Percentiles rank a stretch among this genome's conserved stretches.
phyloP scores from a whole-genome alignment of 495 filamentous ascomycete genomes.

The Penicillium lagena region DNA sequence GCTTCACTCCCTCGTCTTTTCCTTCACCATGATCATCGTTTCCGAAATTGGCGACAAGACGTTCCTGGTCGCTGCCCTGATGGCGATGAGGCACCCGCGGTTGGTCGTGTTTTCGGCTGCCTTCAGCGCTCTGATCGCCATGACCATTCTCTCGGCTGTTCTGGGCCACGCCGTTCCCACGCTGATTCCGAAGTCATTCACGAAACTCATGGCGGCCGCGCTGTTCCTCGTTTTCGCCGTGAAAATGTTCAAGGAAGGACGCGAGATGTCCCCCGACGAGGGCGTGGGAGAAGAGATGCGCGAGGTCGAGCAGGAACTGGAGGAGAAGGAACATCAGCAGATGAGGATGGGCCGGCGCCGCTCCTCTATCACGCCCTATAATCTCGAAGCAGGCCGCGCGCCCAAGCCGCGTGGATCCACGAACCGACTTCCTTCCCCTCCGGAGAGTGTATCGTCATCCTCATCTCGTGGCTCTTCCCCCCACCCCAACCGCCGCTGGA shows the following conservation, averaged over 20 bases:
- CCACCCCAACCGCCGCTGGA: slow-evolving; percentile 27
- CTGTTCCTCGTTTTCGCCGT: slow-evolving; percentile 87
- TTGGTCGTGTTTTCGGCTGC: slow-evolving; percentile 90
- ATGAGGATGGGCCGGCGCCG: slow-evolving; percentile 46
- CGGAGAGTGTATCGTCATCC: slow-evolving; percentile 47
- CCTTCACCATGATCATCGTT: slow-evolving; percentile 94
- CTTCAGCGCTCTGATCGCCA: slow-evolving; percentile 81
- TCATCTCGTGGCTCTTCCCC: slow-evolving; percentile 56
- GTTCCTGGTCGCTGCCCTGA: slow-evolving; percentile 91
- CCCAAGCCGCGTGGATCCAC: slow-evolving; percentile 38
- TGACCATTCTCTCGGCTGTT: slow-evolving; percentile 97
- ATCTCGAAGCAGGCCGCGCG: slow-evolving; percentile 42
- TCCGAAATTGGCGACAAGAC: slow-evolving; percentile 99
- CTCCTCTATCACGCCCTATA: slow-evolving; percentile 47
- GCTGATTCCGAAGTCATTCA: slow-evolving; percentile 80
- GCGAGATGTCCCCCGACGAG: slow-evolving; percentile 79
- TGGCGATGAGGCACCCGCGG: slow-evolving; percentile 98
- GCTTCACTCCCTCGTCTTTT: slow-evolving; percentile 86
- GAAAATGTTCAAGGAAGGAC: slow-evolving; percentile 79
- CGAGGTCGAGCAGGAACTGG: slow-evolving; percentile 90
- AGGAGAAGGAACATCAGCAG: slow-evolving; percentile 78
- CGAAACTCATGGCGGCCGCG: slow-evolving; percentile 74
- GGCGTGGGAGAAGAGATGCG: slow-evolving; percentile 94
- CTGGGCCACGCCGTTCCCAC: slow-evolving; percentile 90
- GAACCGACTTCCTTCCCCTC: slow-evolving; percentile 47